A percentile compares a stretch with the other conserved stretches of the same genome.
phyloP scores from a whole-genome alignment of 345 rosid genomes.

The Populus simonii region DNA sequence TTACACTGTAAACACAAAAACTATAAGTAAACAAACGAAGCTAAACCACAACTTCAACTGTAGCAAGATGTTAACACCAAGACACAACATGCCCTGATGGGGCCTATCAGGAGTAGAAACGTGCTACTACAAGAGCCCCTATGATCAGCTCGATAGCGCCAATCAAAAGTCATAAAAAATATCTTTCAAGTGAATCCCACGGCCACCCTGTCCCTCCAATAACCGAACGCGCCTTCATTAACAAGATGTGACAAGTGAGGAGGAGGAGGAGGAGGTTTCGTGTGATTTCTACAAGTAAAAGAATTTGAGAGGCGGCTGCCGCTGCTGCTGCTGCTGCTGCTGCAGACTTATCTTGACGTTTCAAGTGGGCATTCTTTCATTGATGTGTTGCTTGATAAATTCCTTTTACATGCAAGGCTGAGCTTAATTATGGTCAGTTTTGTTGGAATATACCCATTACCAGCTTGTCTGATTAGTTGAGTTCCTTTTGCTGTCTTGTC shows the following conservation, averaged over 20 bases:
- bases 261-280: background rate
- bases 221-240: slow-evolving; percentile 7
- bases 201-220: background rate
- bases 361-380: no score
- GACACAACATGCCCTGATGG: background rate
- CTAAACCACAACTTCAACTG: background rate
- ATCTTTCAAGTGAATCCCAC: background rate
- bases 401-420: no score
- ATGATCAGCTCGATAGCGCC: background rate
- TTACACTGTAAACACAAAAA: no score
- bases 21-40: no score
- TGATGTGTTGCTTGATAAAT: no score
- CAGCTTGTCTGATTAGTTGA: no score
- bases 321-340: no score
- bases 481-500: no score
- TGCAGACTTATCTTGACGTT: no score
- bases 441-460: no score
- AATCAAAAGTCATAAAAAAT: background rate
- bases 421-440: no score
- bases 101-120: slow-evolving; percentile 5
- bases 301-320: no score
- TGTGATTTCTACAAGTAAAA: background rate
- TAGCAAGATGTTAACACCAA: slow-evolving; percentile 1
- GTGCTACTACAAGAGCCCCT: background rate
- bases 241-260: background rate